phyloP scores from a whole-genome alignment of 257 asterid species.

The Ophiorrhiza pumila region DNA sequence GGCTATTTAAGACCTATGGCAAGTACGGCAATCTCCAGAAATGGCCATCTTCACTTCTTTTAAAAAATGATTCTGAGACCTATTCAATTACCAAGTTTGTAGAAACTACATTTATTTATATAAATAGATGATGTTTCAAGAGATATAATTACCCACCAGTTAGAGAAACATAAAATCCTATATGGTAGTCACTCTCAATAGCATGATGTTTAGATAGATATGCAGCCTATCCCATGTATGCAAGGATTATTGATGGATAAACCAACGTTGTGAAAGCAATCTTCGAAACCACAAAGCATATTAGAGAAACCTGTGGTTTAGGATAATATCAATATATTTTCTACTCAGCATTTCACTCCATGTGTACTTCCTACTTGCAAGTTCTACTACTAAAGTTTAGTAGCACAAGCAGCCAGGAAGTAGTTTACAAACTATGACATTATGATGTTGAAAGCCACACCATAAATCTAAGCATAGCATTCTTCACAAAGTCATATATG shows the following conservation, averaged over 20 bases:
- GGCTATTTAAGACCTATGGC: conserved; percentile 90
- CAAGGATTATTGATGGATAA: conserved; percentile 74
- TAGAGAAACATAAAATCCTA: conserved; percentile 74
- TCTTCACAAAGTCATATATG: not conserved
- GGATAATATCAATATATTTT: not conserved
- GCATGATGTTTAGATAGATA: conserved; percentile 67
- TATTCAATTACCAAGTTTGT: not conserved
- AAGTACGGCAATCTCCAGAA: conserved; percentile 76
- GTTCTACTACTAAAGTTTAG: no score
- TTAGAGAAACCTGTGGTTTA: conserved; percentile 20
- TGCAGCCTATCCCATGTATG: conserved; percentile 93
- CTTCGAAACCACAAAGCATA: conserved; percentile 30
- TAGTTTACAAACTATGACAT: no score
- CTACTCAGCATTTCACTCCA: not conserved
- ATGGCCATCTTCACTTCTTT: conserved; percentile 70
- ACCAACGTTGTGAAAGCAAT: conserved; percentile 67
- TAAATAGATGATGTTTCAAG: no score
- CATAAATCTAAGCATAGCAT: not conserved
- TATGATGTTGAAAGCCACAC: no score
- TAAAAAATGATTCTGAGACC: conserved; percentile 3
- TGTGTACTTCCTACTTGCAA: not conserved
- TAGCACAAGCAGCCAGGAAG: no score
- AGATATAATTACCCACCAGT: no score
- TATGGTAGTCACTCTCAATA: conserved; percentile 29
- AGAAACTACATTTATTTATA: no score